These are phyloP conservation scores for Solanum bulbocastanum DNA, from an alignment of 257 asterid genomes.

Conservation along the genomic window DNA sequence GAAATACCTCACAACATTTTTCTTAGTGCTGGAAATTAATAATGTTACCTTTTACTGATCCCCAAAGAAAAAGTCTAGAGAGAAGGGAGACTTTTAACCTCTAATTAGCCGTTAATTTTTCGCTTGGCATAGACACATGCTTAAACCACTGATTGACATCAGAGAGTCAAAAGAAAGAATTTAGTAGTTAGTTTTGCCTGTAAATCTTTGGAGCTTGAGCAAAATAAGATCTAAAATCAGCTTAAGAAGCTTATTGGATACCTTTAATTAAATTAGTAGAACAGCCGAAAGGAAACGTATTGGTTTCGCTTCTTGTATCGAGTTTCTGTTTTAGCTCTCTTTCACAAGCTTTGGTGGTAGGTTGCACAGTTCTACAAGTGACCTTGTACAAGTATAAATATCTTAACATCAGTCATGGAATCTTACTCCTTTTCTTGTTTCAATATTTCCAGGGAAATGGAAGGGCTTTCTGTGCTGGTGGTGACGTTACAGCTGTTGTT, in stretches of 20 bases:
- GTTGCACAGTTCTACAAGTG: not conserved
- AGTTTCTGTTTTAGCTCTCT: not conserved
- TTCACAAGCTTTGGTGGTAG: not conserved
- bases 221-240: not conserved
- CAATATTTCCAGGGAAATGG: conserved; percentile 52
- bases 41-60: not conserved
- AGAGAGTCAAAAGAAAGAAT: not conserved
- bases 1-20: not conserved
- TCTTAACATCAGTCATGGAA: not conserved
- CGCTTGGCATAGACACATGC: not conserved
- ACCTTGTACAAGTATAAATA: not conserved
- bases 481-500: conserved; percentile 80
- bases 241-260: not conserved
- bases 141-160: not conserved
- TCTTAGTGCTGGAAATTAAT: not conserved
- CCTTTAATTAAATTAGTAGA: not conserved
- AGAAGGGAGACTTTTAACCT: not conserved
- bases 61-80: not conserved
- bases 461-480: conserved; percentile 97
- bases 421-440: not conserved
- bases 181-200: not conserved
- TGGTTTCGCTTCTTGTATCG: not conserved
- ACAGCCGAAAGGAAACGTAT: not conserved
- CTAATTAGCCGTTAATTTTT: not conserved
- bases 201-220: not conserved